Evolutionary conservation across 352 stramenopile species (phyloP).

Genomic region (Pythium coloratum): DNA sequence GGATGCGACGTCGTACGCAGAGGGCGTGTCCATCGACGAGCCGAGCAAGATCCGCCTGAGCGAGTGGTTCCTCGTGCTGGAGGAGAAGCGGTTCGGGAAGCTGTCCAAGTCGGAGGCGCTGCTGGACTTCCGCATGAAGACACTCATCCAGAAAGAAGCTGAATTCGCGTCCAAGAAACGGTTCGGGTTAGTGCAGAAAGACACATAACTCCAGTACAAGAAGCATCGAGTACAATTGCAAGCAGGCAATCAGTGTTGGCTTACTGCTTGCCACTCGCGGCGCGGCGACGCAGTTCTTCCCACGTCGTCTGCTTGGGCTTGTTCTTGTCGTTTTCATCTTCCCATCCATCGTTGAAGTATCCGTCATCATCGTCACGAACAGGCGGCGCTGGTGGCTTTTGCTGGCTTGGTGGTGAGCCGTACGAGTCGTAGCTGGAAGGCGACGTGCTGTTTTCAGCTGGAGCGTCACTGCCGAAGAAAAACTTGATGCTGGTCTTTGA

Average conservation of each 20-base stretch:
- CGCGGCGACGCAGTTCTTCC: constrained; percentile 74
- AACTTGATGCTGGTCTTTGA: constrained; percentile 32
- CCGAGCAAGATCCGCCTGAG: constrained; percentile 52
- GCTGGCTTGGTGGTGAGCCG: not conserved
- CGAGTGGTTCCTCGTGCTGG: constrained; percentile 58
- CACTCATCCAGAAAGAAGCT: constrained; percentile 59
- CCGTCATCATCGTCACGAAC: constrained; percentile 12
- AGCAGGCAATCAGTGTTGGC: not conserved
- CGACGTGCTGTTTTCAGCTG: constrained; percentile 27
- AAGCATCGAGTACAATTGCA: not conserved
- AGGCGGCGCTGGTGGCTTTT: not conserved
- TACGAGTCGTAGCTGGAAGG: constrained; percentile 31
- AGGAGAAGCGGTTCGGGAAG: constrained; percentile 50
- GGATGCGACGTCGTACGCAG: constrained; percentile 49
- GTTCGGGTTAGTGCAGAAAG: constrained; percentile 33
- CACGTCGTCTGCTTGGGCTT: constrained; percentile 57
- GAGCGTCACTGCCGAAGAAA: constrained; percentile 37
- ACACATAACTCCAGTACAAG: not conserved
- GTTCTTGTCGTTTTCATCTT: constrained; percentile 35
- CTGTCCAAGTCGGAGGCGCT: constrained; percentile 33
- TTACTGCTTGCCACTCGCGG: constrained; percentile 43
- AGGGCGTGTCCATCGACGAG: constrained; percentile 37
- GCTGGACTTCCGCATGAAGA: constrained; percentile 49
- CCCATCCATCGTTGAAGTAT: constrained; percentile 28
- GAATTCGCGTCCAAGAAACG: constrained; percentile 53